Evolutionary conservation across 2,329 filamentous ascomycete species (phyloP), one percentile per base, ranked within the genome.

Genomic region (Tolypocladium endophyticum): DNA sequence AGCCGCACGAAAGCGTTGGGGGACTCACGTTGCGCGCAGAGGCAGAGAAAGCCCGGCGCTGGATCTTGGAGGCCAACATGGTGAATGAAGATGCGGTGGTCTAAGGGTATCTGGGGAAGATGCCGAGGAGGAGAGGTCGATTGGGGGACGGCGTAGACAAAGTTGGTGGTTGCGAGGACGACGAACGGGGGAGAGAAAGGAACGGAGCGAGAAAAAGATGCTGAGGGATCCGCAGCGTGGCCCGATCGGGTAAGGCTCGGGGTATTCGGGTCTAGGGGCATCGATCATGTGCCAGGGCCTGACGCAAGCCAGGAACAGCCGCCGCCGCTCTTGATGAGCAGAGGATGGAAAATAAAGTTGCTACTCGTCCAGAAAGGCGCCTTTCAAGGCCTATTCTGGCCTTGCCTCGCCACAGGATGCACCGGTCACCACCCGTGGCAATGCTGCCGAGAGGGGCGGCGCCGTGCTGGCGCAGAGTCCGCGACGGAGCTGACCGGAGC

Each of bases 21-120:
- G 43, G 60, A 76, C 83, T 76, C 78, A 92, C 89, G 79, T 90
- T 83, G 77, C 86, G 82, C 70, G 88, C 87, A 72, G 89, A 88
- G 73, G 84, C 88, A 73, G 89, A 91, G 80, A 92, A 92, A 74
- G 88, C 87, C 73, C 89, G 86, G 78, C 86, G 84, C 81, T 91
- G 88, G 76, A 88, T 79, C 67, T 73, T 80, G 66, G 84, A 81
- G 74, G 84, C 84, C 76, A 93, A 93, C 90, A 95, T 92, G 64
- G 62, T 75, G 72, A 68, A 64, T 63, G 67, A 61, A 43, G 63
- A 61, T 61, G 62, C 59, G 57, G 59, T 61, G 61, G 61, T 53
- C 52, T 53, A 60, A 61, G 60, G 60, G 63, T 64, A 61, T 64
- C 60, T 57, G 63, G 41, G 61, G 60, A 60, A 65, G 56, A 62